Evolutionary conservation across 192 early-diverging fungal species (phyloP), one percentile per base, ranked within the genome.

Genomic region (Backusella sp.): DNA sequence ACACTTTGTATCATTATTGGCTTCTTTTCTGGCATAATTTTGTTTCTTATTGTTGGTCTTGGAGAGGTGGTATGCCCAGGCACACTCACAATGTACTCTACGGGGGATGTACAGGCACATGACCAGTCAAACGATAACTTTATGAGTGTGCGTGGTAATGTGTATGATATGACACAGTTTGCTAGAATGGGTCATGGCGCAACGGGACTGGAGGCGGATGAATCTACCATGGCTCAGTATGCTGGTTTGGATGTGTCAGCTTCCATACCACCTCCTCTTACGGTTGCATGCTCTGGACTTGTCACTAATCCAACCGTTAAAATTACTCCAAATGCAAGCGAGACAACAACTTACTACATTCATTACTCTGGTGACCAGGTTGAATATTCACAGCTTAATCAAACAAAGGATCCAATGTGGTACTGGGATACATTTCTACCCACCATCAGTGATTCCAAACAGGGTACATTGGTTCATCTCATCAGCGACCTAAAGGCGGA

Each of bases 21-120:
- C 62, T 80, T 96, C 39, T 82, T 95, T 78, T 96, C 94, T 70
- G 87, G 79, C 9, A 44, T 91, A 6, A 86, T 95, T 35, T 84
- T 97, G n/a, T 98, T 98, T 81, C 93, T 95, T 77, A 95, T 98
- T 73, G 84, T 96, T 37, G 94, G 92, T 4, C 89, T 98, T 32
- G 94, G 95, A 19, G 83, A 89, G 37, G 44, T 97, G 8, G 90
- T 98, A 78, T 98, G 97, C 71, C 96, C 97, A 19, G 86, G 86
- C 26, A 89, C 87, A n/a, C 84, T 87, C 32, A 87, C 88, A 23
- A 85, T 92, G 39, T 91, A 88, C 73, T 87, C 85, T 34, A 46
- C 81, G 44, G 80, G 84, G 14, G 89, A 94, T 36, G 88, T 94
- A 5, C 76, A 80, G 14, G 81, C 76, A 59, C 91, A 92, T 76